Evolutionary conservation across 2,329 filamentous ascomycete genomes (phyloP).

Genomic region (Elsinoe fawcettii): DNA sequence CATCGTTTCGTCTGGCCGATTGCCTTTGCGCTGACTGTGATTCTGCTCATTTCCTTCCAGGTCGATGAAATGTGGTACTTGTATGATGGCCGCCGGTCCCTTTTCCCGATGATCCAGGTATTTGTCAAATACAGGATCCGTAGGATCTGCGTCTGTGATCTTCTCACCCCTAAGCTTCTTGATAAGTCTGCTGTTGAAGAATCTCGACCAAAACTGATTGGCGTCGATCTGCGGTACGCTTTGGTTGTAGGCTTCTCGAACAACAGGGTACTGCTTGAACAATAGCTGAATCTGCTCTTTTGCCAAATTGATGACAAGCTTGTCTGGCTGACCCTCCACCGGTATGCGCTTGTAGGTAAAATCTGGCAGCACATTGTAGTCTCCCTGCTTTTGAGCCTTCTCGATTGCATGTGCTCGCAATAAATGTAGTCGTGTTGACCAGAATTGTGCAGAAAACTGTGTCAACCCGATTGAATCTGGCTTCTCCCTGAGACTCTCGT

Average conservation of each 20-base stretch:
- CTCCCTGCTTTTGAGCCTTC: conserved; percentile 72
- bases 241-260: conserved; percentile 86
- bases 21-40: conserved; percentile 77
- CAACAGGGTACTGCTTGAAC: conserved; percentile 83
- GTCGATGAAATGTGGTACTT: conserved; percentile 84
- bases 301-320: conserved; percentile 73
- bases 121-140: conserved; percentile 74
- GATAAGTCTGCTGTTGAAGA: conserved; percentile 83
- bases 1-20: conserved; percentile 86
- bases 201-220: conserved; percentile 85
- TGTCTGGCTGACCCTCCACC: conserved; percentile 52
- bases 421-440: conserved; percentile 79
- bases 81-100: conserved; percentile 45
- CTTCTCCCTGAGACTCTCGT: conserved; percentile 74
- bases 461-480: conserved; percentile 72
- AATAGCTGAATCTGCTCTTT: conserved; percentile 90
- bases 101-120: conserved; percentile 65
- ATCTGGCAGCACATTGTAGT: conserved; percentile 88
- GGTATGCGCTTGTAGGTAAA: conserved; percentile 52
- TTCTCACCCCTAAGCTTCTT: conserved; percentile 90
- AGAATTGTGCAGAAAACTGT: conserved; percentile 87
- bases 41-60: conserved; percentile 93
- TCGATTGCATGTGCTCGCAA: conserved; percentile 88
- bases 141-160: conserved; percentile 66
- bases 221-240: conserved; percentile 66